Base-by-base conservation (phyloP, 805 yeast genomes). In the Schizosaccharomyces octosporus region DNA sequence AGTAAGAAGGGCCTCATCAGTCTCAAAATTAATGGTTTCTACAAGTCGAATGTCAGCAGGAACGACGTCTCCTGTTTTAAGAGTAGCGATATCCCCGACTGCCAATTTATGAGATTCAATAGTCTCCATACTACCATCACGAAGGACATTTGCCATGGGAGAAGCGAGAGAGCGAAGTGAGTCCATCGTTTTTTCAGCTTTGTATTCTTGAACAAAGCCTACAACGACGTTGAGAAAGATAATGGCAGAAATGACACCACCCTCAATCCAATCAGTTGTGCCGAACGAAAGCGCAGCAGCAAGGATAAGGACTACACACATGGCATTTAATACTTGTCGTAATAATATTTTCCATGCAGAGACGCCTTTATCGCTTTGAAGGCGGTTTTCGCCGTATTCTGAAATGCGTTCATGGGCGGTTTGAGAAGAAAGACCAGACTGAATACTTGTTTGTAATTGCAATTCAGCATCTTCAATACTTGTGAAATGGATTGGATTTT, bases 151-250 rank as follows among this genome's bases (percentile, higher is more conserved):
- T 0, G 93, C 89, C 2, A 82, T 78, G 3, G 90, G 87, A 2
- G 87, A 81, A 61, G 84, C 77, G 61, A 85, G 75, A 0, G 81
- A 77, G 64, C 80, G 76, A 54, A 84, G 76, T 0, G 88, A 81
- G 48, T 82, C 85, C 87, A 84, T 85, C 1, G 90, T 85, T 68
- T 82, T 79, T 65, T 84, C 88, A 0, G 93, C 90, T 64, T 79
- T 81, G 67, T 74, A 76, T 68, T 84, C 90, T 70, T 84, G 93
- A 64, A 78, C 70, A 62, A 81, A 78, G 3, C 93, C 93, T 62
- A 84, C 82, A 36, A 72, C 71, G 45, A 84, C 80, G 67, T 84
- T 84, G 62, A 84, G 74, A 41, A 70, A 69, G 39, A 85, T 79
- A 29, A 85, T 89, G 59, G 79, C 82, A 1, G 79, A 81, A 68